Base-by-base conservation (phyloP, 768 basidiomycete species). In the Cyclocybe aegerita region DNA sequence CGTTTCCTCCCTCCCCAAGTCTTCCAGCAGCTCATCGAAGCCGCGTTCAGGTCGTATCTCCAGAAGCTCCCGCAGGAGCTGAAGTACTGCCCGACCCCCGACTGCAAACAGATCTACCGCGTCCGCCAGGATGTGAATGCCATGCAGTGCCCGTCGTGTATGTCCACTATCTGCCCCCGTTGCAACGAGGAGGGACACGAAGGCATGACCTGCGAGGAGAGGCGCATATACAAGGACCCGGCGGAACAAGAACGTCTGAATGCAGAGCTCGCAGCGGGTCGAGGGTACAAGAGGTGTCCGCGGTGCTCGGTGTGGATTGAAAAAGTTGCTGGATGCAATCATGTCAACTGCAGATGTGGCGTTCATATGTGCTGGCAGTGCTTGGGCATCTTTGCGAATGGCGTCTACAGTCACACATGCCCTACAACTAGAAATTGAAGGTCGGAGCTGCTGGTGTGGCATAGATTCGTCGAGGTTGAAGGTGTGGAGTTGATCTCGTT, bases 31-130 rank as follows among this genome's bases (percentile, higher is more conserved):
- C 68, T 90, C 42, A 60, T 80, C n/a, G 74, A 82, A 23, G 74
- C 79, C 0, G 78, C 81, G 0, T 86, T 86, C 57, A 66, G 68
- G 40, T 63, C 70, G 0, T 76, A 88, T 60, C 66, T 87, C 37
- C 79, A 82, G 37, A 63, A 75, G 32, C 79, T 80, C 43, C 73
- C 82, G 0, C 68, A 73, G 34, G 79, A 82, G 39, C 82, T 82
- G 61, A 76, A 77, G 47, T 82, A 83, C 53, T 90, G 89, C 66
- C 82, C 80, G 1, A 88, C 86, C 0, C 82, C 89, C 0, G 86
- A 88, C 60, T 90, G 88, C 61, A 72, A 69, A 4, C 83, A 86
- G 55, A 77, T 88, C 3, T 90, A 90, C 65, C 69, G 75, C 42
- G 61, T 61, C 39, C 62, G 64, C 29, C 48, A 55, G 8, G 34